Conservation (phyloP, 352 stramenopile genomes). For the Pythium phragmiticola region DNA sequence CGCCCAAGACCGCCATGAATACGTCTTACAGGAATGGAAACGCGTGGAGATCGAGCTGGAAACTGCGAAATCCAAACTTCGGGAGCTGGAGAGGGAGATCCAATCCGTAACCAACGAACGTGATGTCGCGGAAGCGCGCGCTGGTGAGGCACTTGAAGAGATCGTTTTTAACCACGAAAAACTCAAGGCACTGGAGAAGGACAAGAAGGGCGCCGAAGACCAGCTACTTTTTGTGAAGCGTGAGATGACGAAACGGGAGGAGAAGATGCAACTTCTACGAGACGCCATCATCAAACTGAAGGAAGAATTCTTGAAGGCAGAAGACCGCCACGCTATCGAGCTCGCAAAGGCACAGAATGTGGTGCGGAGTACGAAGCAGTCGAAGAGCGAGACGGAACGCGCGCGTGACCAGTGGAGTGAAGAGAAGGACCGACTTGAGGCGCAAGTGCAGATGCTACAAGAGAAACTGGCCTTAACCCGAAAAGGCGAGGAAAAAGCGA, state of each 20-base stretch:
- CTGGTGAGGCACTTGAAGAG: conserved; percentile 79
- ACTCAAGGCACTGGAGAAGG: conserved; percentile 32
- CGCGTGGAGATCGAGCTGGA: conserved; percentile 59
- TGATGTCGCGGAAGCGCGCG: conserved; percentile 73
- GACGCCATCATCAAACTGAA: conserved; percentile 87
- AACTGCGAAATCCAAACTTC: conserved; percentile 40
- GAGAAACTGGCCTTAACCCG: conserved; percentile 54
- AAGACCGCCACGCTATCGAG: conserved; percentile 78
- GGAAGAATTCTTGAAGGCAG: conserved; percentile 85
- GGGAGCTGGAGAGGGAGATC: conserved; percentile 59
- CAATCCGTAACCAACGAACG: conserved; percentile 58
- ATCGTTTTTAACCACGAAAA: conserved; percentile 65
- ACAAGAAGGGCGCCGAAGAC: conserved; percentile 43
- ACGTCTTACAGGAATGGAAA: conserved; percentile 74
- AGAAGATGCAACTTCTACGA: conserved; percentile 64
- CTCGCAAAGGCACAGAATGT: conserved; percentile 53
- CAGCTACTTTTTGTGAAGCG: conserved; percentile 42
- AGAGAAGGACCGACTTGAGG: conserved; percentile 50
- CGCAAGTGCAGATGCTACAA: conserved; percentile 60
- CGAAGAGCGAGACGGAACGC: conserved; percentile 38
- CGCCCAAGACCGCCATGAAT: conserved; percentile 61
- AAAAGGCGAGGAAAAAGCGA: conserved; percentile 26
- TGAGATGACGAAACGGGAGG: conserved; percentile 51
- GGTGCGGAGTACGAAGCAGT: conserved; percentile 36
- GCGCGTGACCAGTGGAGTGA: conserved; percentile 49